phyloP scores from a whole-genome alignment of 2,329 filamentous ascomycete species.

The Zymoseptoria crescenta region DNA sequence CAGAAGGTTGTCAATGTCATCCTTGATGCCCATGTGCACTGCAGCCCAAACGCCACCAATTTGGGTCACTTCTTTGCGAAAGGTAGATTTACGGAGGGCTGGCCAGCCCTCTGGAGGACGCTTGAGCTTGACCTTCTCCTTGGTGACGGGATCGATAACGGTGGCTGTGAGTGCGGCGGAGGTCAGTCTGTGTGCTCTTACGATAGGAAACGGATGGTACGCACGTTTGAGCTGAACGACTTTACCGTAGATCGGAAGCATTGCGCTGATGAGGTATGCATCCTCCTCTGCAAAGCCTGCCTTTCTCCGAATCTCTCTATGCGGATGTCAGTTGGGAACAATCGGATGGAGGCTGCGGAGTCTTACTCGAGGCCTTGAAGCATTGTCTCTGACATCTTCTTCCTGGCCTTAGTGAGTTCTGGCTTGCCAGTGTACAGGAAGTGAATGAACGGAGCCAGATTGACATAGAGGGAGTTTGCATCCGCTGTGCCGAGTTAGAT shows the following conservation, averaged over 20 bases:
- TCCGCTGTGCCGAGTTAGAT: neutral
- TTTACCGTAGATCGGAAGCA: slow-evolving; percentile 13
- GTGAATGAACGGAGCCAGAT: neutral
- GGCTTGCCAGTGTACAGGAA: neutral
- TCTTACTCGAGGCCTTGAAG: slow-evolving; percentile 1
- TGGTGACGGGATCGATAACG: too few species aligned
- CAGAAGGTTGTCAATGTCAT: neutral
- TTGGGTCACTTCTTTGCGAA: slow-evolving; percentile 7
- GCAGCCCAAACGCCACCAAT: slow-evolving; percentile 5
- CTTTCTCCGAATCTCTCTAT: neutral
- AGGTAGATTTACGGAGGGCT: neutral
- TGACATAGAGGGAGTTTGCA: neutral
- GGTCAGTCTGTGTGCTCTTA: too few species aligned
- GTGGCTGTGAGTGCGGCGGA: too few species aligned
- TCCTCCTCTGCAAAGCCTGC: neutral
- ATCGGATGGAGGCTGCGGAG: neutral
- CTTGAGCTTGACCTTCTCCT: neutral
- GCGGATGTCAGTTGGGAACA: neutral
- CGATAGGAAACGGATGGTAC: too few species aligned
- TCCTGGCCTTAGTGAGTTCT: neutral
- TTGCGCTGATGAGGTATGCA: slow-evolving; percentile 9
- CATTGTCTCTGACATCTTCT: neutral
- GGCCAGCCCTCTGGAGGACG: neutral
- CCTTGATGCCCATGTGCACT: slow-evolving; percentile 1
- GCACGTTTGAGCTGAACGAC: slow-evolving; percentile 7